Evolutionary conservation across 169 alveolate species (phyloP), one percentile per base, ranked within the genome.

Genomic region (Plasmodium vivax): DNA sequence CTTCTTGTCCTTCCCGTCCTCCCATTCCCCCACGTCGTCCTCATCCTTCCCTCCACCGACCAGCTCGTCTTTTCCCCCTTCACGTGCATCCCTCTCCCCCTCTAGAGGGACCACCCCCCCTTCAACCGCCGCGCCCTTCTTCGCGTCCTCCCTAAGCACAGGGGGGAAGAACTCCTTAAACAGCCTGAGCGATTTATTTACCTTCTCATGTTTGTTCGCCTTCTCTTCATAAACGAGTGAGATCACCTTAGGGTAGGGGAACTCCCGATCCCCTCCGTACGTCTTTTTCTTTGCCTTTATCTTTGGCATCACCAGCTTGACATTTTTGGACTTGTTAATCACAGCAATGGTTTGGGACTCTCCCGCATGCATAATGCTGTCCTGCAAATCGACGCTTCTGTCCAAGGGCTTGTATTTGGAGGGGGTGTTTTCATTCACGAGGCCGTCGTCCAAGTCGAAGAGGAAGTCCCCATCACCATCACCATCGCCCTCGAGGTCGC

Each of bases 291-390:
- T 58, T 23, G 32, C n/a, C 9, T 56, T 38, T 4, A 34, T 3
- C 43, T 87, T 34, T 32, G 93, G 93, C 7, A 87, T 43, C 27
- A 75, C 10, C n/a, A 87, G 32, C 27, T 75, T 87, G 54, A 87
- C 93, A 77, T 87, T 77, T 75, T 87, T 87, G 2, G 93, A 87
- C 45, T 51, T 87, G 82, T 87, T 87, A 56, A 87, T 75, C 14
- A 75, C 81, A 16, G 62, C 34, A 19, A 87, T 58, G 30, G 82
- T 51, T 87, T 87, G 93, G 2, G 93, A 10, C 3, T 75, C 68
- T 51, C 85, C 93, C 5, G 79, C 51, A 12, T 87, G 85, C 34
- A 79, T 56, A 23, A 51, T 45, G 23, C 85, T 87, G 16, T 79
- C 83, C 81, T 87, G 85, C 27, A 77, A 2, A 87, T 75, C 81